Percentiles rank a stretch among this genome's conserved stretches.
phyloP scores from a whole-genome alignment of 257 asterid species.

The Catharanthus roseus region DNA sequence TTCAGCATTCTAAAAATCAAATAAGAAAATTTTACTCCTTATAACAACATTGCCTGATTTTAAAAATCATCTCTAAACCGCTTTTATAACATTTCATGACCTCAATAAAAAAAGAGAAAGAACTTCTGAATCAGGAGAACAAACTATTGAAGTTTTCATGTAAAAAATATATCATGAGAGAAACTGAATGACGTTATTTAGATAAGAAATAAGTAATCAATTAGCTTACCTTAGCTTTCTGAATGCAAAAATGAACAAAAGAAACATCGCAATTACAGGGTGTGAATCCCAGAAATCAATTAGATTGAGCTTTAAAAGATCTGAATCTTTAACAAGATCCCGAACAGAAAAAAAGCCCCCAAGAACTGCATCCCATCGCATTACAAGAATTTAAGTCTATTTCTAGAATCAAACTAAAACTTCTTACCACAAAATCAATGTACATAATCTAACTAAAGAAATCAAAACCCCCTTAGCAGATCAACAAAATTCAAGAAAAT shows the following conservation, averaged over 20 bases:
- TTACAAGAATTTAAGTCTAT: neutral
- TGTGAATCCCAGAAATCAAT: constrained; percentile 1
- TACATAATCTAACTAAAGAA: neutral
- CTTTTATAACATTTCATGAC: no score
- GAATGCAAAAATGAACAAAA: neutral
- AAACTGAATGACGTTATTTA: no score
- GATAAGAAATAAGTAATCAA: no score
- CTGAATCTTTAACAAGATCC: constrained; percentile 8
- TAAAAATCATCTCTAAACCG: no score
- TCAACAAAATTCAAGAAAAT: constrained; percentile 9
- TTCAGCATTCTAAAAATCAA: no score
- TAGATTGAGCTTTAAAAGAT: neutral
- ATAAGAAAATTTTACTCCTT: no score
- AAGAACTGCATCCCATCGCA: neutral
- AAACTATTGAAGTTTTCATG: no score
- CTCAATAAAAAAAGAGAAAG: no score
- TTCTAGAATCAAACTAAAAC: neutral
- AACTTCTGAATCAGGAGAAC: no score
- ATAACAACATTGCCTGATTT: no score
- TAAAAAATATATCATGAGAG: no score
- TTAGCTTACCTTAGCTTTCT: neutral
- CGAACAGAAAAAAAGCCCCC: neutral
- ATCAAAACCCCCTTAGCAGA: constrained; percentile 4
- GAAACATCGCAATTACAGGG: no score
- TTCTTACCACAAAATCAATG: neutral